A percentile compares a stretch with the other conserved stretches of the same genome.
phyloP scores from a whole-genome alignment of 108 stramenopile genomes.

The Skeletonema costatum region DNA sequence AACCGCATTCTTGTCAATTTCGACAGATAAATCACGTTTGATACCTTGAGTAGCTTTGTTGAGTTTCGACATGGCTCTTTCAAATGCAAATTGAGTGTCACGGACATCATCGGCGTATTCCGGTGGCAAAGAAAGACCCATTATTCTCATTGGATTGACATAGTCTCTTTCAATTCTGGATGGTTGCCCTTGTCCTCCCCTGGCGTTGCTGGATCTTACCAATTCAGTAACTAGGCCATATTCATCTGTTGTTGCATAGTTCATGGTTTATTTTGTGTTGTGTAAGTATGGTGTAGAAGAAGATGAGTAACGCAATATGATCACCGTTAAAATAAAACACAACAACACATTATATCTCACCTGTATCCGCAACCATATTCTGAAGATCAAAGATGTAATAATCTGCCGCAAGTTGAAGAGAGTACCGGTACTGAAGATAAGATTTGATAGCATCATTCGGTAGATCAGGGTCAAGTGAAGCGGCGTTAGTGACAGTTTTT shows the following conservation, averaged over 20 bases:
- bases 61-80: constrained; percentile 65
- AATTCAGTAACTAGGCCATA: constrained; percentile 76
- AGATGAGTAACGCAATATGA: not conserved
- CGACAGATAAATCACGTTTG: constrained; percentile 75
- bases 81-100: constrained; percentile 80
- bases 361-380: constrained; percentile 58
- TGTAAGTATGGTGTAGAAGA: not conserved
- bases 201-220: constrained; percentile 53
- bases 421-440: constrained; percentile 79
- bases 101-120: constrained; percentile 82
- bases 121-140: constrained; percentile 77
- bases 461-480: not conserved
- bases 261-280: not conserved
- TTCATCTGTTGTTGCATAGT: constrained; percentile 30
- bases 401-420: constrained; percentile 76
- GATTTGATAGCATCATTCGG: constrained; percentile 59
- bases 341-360: not conserved
- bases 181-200: constrained; percentile 71
- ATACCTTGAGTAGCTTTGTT: constrained; percentile 70
- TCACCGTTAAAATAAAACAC: not conserved
- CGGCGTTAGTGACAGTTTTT: not conserved
- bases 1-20: constrained; percentile 59
- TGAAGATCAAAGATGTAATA: constrained; percentile 81
- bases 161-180: constrained; percentile 80
- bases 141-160: constrained; percentile 81